Base-by-base conservation (phyloP, 495 filamentous ascomycete genomes). In the Aspergillus olivimuriae region DNA sequence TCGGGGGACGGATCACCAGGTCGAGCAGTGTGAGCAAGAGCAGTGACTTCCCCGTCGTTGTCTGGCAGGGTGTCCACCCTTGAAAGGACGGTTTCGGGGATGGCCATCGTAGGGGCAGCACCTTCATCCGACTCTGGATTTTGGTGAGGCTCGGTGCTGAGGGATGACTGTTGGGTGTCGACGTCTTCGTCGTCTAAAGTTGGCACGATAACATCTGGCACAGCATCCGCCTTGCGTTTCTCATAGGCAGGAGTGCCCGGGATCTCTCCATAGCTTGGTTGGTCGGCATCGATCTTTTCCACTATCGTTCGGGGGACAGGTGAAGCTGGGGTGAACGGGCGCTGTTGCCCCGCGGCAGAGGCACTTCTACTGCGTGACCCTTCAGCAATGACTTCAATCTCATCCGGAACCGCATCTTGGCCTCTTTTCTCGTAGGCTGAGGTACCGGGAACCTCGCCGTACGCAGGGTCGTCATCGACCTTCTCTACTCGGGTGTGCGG, bases 251-350 rank as follows among this genome's bases (percentile, higher is more conserved):
- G 65, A 2, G 91, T 94, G 12, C 91, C 89, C 16, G 89, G 89
- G 16, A 94, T 76, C 51, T 95, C 90, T 15, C 91, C 90, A 63
- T 94, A 75, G 50, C 84, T 85, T 63, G 82, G 78, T 21, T 66
- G 58, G 23, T 69, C 63, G 9, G 73, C 69, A 45, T 86, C 81
- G 35, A 94, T 76, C 66, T 84, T 87, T 63, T 94, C 87, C 19
- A 95, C 86, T 36, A 90, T 70, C 11, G 84, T 94, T 44, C 68
- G 77, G n/a, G 89, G 89, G 51, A 94, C 81, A 22, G 85, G 80
- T 11, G 71, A 65, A 44, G 73, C 68, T 40, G 76, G 77, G 39
- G 75, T 75, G 28, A 57, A 44, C 19, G 72, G 59, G 34, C 62
- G 57, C 39, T 65, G 63, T 9, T 61, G 52, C 44, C 64, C 57